These are phyloP conservation scores for Exophiala xenobiotica DNA, from an alignment of 2,329 filamentous ascomycete species.

Conservation along the genomic window DNA sequence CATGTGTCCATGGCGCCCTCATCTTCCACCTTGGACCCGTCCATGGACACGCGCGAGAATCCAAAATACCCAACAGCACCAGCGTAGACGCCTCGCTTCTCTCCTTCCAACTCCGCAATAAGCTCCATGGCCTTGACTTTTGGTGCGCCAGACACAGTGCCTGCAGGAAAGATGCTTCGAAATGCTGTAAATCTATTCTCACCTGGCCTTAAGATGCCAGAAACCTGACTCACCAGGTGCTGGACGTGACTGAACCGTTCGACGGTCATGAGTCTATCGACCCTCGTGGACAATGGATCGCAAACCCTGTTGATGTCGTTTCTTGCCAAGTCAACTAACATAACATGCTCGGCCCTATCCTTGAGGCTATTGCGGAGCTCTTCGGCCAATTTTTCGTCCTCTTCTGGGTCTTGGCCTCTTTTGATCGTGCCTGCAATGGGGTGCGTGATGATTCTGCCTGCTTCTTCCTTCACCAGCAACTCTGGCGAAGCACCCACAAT, in stretches of 20 bases:
- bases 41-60: conserved; percentile 68
- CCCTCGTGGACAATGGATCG: conserved; percentile 82
- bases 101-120: conserved; percentile 87
- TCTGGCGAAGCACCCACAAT: conserved; percentile 95
- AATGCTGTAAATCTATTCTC: conserved; percentile 95
- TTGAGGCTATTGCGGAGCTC: conserved; percentile 79
- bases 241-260: conserved; percentile 96
- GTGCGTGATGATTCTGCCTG: conserved; percentile 86
- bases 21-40: conserved; percentile 55
- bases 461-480: conserved; percentile 86
- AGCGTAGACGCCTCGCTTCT: conserved; percentile 94
- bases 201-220: conserved; percentile 76
- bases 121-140: conserved; percentile 97
- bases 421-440: conserved; percentile 95
- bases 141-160: conserved; percentile 90
- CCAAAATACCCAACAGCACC: conserved; percentile 97
- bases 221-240: conserved; percentile 94
- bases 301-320: conserved; percentile 97
- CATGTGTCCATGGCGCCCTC: conserved; percentile 92
- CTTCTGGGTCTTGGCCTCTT: conserved; percentile 74
- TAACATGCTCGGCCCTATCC: conserved; percentile 92
- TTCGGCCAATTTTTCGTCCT: conserved; percentile 76
- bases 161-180: conserved; percentile 92
- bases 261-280: conserved; percentile 91
- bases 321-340: conserved; percentile 92